Base-by-base conservation (phyloP, 352 stramenopile species). In the Thalassiosira mediterranea region DNA sequence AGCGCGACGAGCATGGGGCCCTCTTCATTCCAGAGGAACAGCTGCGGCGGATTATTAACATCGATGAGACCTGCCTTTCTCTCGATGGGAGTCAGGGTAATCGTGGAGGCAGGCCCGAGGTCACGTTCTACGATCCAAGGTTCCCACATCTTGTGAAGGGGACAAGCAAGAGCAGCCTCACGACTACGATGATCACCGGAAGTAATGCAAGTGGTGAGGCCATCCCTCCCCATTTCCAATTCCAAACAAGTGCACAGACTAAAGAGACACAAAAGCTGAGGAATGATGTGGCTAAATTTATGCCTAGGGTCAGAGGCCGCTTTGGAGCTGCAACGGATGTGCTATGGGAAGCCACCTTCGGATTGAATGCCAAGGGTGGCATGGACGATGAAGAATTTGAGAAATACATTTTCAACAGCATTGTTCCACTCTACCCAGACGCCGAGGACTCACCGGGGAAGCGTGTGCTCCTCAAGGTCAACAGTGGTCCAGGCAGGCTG, bases 341-440 rank as follows among this genome's bases (percentile, higher is more conserved):
- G 15, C 5, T 29, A 3, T 56, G 28, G 13, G 1, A n/a, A 23
- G n/a, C 1, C 37, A 54, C 62, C 23, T 52, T 54, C 37, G 62
- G 62, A 0, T 29, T 63, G 4, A 72, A 72, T 28, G 51, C 46
- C n/a, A 72, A 72, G 28, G 62, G 62, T 21, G 59, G 62, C 2
- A 72, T 72, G 62, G 62, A 72, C 52, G 32, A 49, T 21, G 8
- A 37, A 10, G 49, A 63, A 19, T 72, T 72, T 52, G n/a, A 63
- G 11, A 34, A 72, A n/a, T 72, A 72, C 26, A 15, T 63, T 19
- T 44, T 44, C 2, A 63, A 63, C 34, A 32, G 3, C 1, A 61
- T 72, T 54, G 4, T 64, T 7, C 54, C 34, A 7, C 26, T 75
- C 2, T 75, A 69, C 37, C 65, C 65, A 23, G 40, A 75, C 34